Evolutionary conservation across 495 filamentous ascomycete genomes (phyloP).

Genomic region (Lophiotrema nucula): DNA sequence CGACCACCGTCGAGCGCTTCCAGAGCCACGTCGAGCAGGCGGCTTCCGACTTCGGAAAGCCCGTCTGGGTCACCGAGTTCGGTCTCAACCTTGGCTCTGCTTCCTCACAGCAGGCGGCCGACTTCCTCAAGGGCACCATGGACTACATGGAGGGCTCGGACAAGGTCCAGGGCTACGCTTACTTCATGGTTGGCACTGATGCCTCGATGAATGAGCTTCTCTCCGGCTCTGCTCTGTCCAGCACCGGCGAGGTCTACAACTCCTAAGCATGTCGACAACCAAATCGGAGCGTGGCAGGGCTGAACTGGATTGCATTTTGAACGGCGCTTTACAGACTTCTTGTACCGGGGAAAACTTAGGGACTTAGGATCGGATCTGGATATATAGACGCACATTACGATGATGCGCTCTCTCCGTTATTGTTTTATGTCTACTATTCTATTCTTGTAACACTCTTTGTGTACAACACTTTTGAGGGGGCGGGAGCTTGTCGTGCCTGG

Average conservation of each 20-base stretch:
- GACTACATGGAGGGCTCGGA: conserved; percentile 65
- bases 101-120: conserved; percentile 45
- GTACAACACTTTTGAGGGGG: no score
- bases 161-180: conserved; percentile 71
- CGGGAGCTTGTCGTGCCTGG: no score
- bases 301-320: not conserved
- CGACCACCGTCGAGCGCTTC: conserved; percentile 36
- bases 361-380: not conserved
- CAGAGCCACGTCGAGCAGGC: conserved; percentile 38
- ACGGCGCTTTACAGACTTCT: not conserved
- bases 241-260: conserved; percentile 20
- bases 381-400: not conserved
- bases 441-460: no score
- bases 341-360: not conserved
- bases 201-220: conserved; percentile 13
- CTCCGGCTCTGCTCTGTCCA: conserved; percentile 2
- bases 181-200: conserved; percentile 64
- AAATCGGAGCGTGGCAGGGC: not conserved
- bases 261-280: not conserved
- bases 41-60: conserved; percentile 49
- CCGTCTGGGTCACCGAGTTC: conserved; percentile 85
- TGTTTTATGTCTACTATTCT: not conserved
- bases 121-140: conserved; percentile 59
- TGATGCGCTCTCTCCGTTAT: not conserved
- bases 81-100: conserved; percentile 46